phyloP scores from a whole-genome alignment of 768 basidiomycete species.

The Pulveroboletus sp. region DNA sequence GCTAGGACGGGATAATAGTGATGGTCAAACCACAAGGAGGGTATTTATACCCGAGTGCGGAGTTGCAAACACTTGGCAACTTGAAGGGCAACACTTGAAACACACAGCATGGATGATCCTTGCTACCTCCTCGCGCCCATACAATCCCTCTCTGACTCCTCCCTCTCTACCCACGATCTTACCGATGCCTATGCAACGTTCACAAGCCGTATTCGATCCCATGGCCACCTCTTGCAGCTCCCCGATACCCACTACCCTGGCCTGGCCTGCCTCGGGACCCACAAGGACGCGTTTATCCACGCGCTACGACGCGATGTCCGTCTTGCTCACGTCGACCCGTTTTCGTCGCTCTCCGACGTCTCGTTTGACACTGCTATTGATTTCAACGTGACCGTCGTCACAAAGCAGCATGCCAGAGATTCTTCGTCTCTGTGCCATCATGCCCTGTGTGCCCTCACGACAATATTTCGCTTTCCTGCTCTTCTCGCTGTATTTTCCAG shows the following conservation, averaged over 20 bases:
- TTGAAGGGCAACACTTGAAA: no score
- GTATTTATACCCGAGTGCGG: neutral
- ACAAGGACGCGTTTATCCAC: conserved; percentile 35
- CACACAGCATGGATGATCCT: conserved; percentile 14
- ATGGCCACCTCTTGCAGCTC: conserved; percentile 4
- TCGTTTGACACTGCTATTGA: neutral
- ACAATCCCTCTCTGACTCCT: conserved; percentile 44
- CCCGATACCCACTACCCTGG: conserved; percentile 13
- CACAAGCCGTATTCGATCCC: conserved; percentile 39
- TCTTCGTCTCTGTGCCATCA: conserved; percentile 48
- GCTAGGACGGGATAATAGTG: neutral
- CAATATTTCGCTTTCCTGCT: conserved; percentile 46
- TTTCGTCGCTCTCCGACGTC: conserved; percentile 7
- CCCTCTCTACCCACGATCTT: conserved; percentile 51
- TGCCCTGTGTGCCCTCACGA: conserved; percentile 50
- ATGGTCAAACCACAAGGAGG: neutral
- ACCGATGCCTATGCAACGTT: conserved; percentile 60
- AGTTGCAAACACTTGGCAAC: neutral
- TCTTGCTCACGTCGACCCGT: conserved; percentile 38
- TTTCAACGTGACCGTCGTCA: conserved; percentile 29
- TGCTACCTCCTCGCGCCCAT: conserved; percentile 41
- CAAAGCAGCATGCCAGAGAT: conserved; percentile 40
- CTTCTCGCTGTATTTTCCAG: conserved; percentile 48
- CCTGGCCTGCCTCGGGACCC: conserved; percentile 29
- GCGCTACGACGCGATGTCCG: conserved; percentile 54